These are phyloP conservation scores for Rhizopogon vinicolor DNA, from an alignment of 768 basidiomycete species.

Conservation along the genomic window DNA sequence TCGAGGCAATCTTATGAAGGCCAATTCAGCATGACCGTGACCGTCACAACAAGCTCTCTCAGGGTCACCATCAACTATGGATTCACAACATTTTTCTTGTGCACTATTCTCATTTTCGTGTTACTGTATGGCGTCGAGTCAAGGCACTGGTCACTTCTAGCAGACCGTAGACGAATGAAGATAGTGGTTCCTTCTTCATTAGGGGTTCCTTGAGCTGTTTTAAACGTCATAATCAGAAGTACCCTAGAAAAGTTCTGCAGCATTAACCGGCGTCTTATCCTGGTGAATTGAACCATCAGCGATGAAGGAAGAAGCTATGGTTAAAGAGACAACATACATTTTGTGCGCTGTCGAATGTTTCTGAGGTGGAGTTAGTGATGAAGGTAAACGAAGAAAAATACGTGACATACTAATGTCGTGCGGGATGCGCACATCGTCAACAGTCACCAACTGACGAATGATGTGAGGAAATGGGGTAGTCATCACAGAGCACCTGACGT, in stretches of 20 bases:
- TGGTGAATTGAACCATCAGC: slow-evolving; percentile 32
- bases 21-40: no score
- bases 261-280: slow-evolving; percentile 99
- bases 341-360: slow-evolving; percentile 96
- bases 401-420: slow-evolving; percentile 83
- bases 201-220: no score
- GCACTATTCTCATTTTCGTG: no score
- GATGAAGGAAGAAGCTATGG: neutral
- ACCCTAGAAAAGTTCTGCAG: slow-evolving; percentile 87
- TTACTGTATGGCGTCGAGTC: no score
- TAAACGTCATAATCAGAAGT: no score
- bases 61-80: no score
- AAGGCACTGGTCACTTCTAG: no score
- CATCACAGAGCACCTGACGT: slow-evolving; percentile 23
- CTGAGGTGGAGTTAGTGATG: slow-evolving; percentile 31
- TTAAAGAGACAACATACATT: slow-evolving; percentile 50
- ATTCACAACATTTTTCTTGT: no score
- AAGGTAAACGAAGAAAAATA: neutral
- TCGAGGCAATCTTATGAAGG: no score
- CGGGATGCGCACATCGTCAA: slow-evolving; percentile 93
- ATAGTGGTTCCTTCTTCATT: no score
- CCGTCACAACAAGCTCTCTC: no score
- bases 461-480: slow-evolving; percentile 11
- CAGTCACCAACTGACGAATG: slow-evolving; percentile 72
- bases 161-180: no score